Evolutionary conservation across 2,329 filamentous ascomycete species (phyloP).

Genomic region (Epichloe bromicola): DNA sequence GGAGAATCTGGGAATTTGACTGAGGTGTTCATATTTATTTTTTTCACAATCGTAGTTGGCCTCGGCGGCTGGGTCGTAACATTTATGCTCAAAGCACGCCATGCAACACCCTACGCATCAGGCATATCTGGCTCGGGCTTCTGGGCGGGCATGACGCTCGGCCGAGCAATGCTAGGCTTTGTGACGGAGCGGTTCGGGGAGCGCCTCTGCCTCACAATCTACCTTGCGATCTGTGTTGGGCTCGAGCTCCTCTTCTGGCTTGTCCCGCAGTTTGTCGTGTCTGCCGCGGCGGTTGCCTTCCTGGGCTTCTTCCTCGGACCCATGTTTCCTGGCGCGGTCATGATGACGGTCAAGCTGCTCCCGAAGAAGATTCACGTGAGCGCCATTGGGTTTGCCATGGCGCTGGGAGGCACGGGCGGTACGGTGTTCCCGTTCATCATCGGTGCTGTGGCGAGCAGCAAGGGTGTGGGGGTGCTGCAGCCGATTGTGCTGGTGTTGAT

Average conservation of each 20-base stretch:
- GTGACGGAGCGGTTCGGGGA: constrained; percentile 61
- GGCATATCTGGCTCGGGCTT: constrained; percentile 63
- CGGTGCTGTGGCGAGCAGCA: constrained; percentile 44
- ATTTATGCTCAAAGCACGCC: constrained; percentile 62
- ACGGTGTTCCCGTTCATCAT: constrained; percentile 45
- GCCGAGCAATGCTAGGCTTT: constrained; percentile 54
- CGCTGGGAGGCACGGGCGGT: constrained; percentile 57
- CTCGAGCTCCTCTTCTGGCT: constrained; percentile 47
- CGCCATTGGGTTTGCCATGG: constrained; percentile 60
- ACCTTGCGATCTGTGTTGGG: constrained; percentile 45
- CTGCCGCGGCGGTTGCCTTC: constrained; percentile 49
- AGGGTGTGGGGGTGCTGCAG: constrained; percentile 35
- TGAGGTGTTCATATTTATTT: too few relatives aligned
- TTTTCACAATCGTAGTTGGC: constrained; percentile 28
- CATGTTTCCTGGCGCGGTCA: constrained; percentile 57
- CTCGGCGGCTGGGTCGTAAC: constrained; percentile 69
- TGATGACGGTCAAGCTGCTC: constrained; percentile 57
- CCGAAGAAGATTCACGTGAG: constrained; percentile 58
- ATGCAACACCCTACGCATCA: constrained; percentile 52
- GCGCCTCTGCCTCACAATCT: constrained; percentile 43
- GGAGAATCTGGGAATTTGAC: too few relatives aligned
- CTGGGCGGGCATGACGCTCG: constrained; percentile 65
- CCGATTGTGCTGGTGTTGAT: constrained; percentile 30
- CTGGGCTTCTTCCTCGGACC: constrained; percentile 67
- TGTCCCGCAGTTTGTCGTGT: constrained; percentile 46